Base-by-base conservation (phyloP, 1,139 yeast genomes). In the Suhomyces bokatorum region DNA sequence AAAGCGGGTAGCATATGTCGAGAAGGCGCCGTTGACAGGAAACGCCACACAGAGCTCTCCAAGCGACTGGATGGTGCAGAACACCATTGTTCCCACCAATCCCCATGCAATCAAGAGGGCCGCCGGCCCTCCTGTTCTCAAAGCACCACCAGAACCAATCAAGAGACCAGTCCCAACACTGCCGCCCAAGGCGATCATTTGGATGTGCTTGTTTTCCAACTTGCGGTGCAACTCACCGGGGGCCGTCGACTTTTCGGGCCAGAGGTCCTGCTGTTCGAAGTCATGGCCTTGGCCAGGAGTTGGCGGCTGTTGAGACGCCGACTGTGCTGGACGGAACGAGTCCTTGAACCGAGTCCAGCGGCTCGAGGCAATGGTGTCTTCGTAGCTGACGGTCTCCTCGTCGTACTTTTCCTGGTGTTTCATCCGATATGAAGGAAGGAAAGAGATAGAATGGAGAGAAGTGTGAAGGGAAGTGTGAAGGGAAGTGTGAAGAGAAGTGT, bases 111-210 rank as follows among this genome's bases (percentile, higher is more conserved):
- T 77, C 35, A 87, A 63, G 38, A 87, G 69, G 37, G 88, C 86
- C 3, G 87, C 93, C 4, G 95, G 95, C 22, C 97, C 96, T 41
- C 95, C 96, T 16, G 77, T 70, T 33, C 69, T 63, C 52, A 88
- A 69, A 1, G 91, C 80, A 12, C 75, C 69, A 32, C 95, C 96
- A 15, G 86, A 77, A 44, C 96, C 96, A 37, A 89, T 84, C 54
- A 84, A 80, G 46, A 83, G 67, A 66, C 67, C 56, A 56, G 69
- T 51, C 48, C 71, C 69, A 43, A 73, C 71, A 41, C 69, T 58
- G 38, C 77, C 77, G 41, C 77, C 77, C 46, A 73, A 64, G 37
- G 77, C 75, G 50, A 72, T 70, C 77, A 70, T 70, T 48, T 69
- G 74, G 45, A 73, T 60, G 51, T 73, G 77, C 50, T 76, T 62